Conservation (phyloP, 169 alveolate genomes). For the Babesia caballi region DNA sequence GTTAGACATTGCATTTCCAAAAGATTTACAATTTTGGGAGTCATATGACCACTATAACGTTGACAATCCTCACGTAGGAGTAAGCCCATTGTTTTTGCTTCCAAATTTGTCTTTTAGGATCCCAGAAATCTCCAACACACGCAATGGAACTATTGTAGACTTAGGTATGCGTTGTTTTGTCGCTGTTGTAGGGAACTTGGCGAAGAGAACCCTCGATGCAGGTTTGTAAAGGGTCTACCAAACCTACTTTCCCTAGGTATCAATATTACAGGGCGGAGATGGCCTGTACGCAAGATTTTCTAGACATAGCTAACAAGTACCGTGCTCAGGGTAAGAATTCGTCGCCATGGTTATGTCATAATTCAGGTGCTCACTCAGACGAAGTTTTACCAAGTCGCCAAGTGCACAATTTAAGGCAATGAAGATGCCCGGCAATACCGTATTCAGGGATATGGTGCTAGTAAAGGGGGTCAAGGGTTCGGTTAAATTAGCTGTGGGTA, state of each 20-base stretch:
- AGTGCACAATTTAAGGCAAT: constrained; percentile 56
- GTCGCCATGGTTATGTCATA: neutral
- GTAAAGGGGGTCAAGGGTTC: neutral
- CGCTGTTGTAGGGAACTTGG: constrained; percentile 76
- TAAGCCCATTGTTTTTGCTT: constrained; percentile 3
- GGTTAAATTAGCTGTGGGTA: neutral
- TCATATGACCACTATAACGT: constrained; percentile 69
- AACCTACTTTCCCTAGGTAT: constrained; percentile 40
- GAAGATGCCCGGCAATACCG: neutral
- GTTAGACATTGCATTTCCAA: constrained; percentile 26
- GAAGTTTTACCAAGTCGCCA: constrained; percentile 37
- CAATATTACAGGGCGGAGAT: constrained; percentile 77
- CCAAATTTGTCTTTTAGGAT: constrained; percentile 49
- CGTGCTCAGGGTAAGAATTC: constrained; percentile 37
- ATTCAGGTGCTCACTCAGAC: constrained; percentile 35
- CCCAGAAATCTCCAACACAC: constrained; percentile 72
- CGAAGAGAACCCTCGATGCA: constrained; percentile 79
- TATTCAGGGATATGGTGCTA: neutral
- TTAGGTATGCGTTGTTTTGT: constrained; percentile 71
- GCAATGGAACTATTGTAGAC: constrained; percentile 65
- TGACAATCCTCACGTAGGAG: constrained; percentile 78
- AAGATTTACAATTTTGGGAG: constrained; percentile 61
- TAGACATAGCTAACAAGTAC: constrained; percentile 61
- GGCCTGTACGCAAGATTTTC: constrained; percentile 75
- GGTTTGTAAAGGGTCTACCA: constrained; percentile 13